Evolutionary conservation across 2,329 filamentous ascomycete genomes (phyloP).

Genomic region (Furcasterigmium furcatum): DNA sequence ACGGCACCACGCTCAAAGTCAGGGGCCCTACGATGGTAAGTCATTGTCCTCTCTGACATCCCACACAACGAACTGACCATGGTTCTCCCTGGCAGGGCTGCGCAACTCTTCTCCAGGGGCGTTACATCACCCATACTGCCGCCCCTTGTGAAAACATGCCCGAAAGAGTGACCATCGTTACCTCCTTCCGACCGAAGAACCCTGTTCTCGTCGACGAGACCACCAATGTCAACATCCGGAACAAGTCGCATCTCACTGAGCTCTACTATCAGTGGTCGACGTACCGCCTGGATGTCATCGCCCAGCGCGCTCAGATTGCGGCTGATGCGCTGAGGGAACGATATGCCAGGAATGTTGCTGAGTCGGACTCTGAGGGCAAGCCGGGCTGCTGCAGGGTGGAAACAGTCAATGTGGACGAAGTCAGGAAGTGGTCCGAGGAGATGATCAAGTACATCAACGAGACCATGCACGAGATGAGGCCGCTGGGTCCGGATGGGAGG

Average conservation of each 20-base stretch:
- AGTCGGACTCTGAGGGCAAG: background rate
- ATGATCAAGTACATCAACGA: too few species aligned
- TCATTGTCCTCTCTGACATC: background rate
- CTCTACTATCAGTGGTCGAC: conserved; percentile 24
- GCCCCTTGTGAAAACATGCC: conserved; percentile 32
- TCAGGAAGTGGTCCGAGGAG: too few species aligned
- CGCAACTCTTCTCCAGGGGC: conserved; percentile 40
- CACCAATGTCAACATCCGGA: conserved; percentile 27
- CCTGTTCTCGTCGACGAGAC: conserved; percentile 40
- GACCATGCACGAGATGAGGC: too few species aligned
- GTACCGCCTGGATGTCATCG: conserved; percentile 19
- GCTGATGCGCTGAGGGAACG: conserved; percentile 15
- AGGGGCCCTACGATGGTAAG: conserved; percentile 18
- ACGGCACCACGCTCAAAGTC: conserved; percentile 19
- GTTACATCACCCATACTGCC: conserved; percentile 42
- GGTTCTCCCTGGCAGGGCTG: conserved; percentile 22
- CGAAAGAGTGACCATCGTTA: conserved; percentile 44
- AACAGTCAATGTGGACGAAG: background rate
- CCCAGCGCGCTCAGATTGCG: conserved; percentile 14
- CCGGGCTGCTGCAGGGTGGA: background rate
- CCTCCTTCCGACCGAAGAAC: conserved; percentile 36
- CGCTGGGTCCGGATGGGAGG: too few species aligned
- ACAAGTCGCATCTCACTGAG: conserved; percentile 19
- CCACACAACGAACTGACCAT: background rate
- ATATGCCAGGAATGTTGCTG: conserved; percentile 17